Percentiles rank a stretch among this genome's conserved stretches.
These are phyloP conservation scores for Paraleonurus japonicus DNA, from an alignment of 257 asterid genomes.

Conservation along the genomic window DNA sequence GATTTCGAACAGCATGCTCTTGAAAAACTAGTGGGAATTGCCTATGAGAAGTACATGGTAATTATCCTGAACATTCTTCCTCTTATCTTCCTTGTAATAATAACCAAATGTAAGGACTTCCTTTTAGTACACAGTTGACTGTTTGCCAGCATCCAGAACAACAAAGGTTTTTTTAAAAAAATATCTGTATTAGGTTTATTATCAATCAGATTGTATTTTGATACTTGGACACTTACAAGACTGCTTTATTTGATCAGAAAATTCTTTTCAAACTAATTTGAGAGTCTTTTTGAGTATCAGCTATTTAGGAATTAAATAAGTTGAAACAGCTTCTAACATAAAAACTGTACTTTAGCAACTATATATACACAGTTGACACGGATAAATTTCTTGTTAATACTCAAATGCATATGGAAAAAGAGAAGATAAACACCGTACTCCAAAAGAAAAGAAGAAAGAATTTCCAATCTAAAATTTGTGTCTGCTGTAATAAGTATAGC, in stretches of 20 bases:
- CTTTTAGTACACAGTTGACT: constrained; percentile 14
- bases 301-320: not conserved
- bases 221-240: not conserved
- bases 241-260: constrained; percentile 6
- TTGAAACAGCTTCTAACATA: constrained; percentile 13
- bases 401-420: not conserved
- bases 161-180: not conserved
- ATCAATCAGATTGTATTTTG: not conserved
- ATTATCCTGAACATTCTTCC: constrained; percentile 25
- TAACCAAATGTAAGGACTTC: not conserved
- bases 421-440: not conserved
- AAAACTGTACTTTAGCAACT: not conserved
- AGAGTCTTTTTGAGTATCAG: not conserved
- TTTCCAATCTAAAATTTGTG: not conserved
- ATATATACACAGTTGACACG: not conserved
- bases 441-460: not conserved
- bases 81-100: constrained; percentile 16
- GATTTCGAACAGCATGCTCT: constrained; percentile 73
- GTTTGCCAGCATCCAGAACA: constrained; percentile 21
- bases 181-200: constrained; percentile 9
- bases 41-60: constrained; percentile 89
- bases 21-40: constrained; percentile 76
- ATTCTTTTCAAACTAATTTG: not conserved
- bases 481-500: not conserved
- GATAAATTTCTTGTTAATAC: not conserved